Percentiles rank a stretch among this genome's conserved stretches.
phyloP scores from a whole-genome alignment of 208 protist species.

The Crithidia bombi region DNA sequence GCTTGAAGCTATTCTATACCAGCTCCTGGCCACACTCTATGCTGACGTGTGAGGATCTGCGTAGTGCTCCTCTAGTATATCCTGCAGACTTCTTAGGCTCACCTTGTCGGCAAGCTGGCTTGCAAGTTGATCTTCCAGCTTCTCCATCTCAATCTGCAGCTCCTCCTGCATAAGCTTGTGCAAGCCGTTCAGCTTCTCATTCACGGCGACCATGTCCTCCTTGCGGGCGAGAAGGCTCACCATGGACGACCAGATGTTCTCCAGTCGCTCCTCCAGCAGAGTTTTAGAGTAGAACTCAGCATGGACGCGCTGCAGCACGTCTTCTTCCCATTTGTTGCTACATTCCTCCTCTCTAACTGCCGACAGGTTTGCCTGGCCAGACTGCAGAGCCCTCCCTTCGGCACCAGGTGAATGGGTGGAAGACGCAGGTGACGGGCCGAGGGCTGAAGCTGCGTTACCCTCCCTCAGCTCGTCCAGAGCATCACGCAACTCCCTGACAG shows the following conservation, averaged over 20 bases:
- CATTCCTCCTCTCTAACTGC: not conserved
- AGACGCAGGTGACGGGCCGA: not conserved
- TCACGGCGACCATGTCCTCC: constrained; percentile 59
- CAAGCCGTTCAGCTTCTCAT: constrained; percentile 65
- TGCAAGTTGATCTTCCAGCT: constrained; percentile 40
- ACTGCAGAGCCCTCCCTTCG: not conserved
- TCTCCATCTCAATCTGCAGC: constrained; percentile 40
- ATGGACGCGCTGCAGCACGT: constrained; percentile 26
- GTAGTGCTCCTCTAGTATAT: constrained; percentile 51
- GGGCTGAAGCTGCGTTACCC: not conserved
- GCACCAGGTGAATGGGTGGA: not conserved
- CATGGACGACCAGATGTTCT: constrained; percentile 76
- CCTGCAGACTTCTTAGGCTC: constrained; percentile 53
- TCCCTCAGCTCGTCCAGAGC: constrained; percentile 11
- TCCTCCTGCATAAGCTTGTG: constrained; percentile 47
- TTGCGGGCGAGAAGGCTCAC: constrained; percentile 68
- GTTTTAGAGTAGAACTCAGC: constrained; percentile 39
- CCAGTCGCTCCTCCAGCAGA: constrained; percentile 72
- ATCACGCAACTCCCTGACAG: constrained; percentile 7
- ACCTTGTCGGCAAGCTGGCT: constrained; percentile 63
- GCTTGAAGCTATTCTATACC: too few species aligned
- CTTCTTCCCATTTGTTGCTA: constrained; percentile 6
- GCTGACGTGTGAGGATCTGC: not conserved
- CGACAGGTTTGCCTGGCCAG: not conserved
- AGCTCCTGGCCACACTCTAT: not conserved